Evolutionary conservation across 768 basidiomycete genomes (phyloP).

Genomic region (Tricholoma furcatifolium): DNA sequence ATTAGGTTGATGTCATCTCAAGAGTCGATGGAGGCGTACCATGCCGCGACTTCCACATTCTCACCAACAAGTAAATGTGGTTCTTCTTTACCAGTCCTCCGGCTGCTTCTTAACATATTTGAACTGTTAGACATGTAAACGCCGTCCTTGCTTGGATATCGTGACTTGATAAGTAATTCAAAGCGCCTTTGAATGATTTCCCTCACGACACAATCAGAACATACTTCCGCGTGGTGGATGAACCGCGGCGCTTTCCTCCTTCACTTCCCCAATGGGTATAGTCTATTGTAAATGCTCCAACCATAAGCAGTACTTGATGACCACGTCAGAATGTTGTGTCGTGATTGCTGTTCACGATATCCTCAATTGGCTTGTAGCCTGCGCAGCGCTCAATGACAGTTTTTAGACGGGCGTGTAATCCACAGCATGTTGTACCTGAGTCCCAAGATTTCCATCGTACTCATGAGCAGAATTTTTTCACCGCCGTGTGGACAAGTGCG

Average conservation of each 20-base stretch:
- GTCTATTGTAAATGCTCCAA: neutral
- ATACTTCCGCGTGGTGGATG: neutral
- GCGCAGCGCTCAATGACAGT: neutral
- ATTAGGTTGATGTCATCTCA: no score
- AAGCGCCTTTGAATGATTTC: neutral
- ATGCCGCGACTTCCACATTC: neutral
- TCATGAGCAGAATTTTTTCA: neutral
- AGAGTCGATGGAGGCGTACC: neutral
- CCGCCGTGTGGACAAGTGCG: no score
- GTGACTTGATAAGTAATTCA: neutral
- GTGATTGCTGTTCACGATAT: slow-evolving; percentile 14
- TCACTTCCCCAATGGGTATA: slow-evolving; percentile 6
- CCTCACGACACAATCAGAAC: neutral
- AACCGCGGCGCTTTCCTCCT: neutral
- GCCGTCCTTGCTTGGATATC: neutral
- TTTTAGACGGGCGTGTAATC: neutral
- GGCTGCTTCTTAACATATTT: neutral
- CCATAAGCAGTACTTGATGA: slow-evolving; percentile 6
- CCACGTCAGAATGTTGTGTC: slow-evolving; percentile 10
- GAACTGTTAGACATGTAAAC: neutral
- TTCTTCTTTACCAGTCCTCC: neutral
- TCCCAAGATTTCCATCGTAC: neutral
- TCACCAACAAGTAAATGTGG: neutral
- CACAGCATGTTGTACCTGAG: neutral
- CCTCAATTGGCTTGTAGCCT: slow-evolving; percentile 8